Evolutionary conservation across 495 filamentous ascomycete species (phyloP).

Genomic region (Chlorociboria aeruginascens): DNA sequence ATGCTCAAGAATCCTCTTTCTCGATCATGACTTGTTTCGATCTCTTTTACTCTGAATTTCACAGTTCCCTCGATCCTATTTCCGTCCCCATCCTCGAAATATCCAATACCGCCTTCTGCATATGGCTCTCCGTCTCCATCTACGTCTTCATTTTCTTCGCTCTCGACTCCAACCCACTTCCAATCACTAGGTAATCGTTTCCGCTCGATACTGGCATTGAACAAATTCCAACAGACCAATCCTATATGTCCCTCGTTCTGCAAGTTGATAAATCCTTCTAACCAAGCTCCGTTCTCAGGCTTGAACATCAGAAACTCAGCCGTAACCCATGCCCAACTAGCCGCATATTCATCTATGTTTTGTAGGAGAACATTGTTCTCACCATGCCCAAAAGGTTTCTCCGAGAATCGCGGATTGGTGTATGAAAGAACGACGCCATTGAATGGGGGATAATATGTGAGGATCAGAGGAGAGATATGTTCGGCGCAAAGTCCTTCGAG

Average conservation of each 20-base stretch:
- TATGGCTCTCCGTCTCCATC: constrained; percentile 15
- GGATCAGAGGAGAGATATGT: constrained; percentile 63
- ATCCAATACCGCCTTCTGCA: constrained; percentile 20
- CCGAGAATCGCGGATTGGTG: constrained; percentile 39
- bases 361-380: constrained; percentile 33
- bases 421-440: constrained; percentile 62
- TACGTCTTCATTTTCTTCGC: constrained; percentile 9
- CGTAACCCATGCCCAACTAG: constrained; percentile 56
- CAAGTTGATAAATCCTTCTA: constrained; percentile 60
- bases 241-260: constrained; percentile 64
- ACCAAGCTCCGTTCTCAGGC: constrained; percentile 41
- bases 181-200: constrained; percentile 53
- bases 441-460: constrained; percentile 63
- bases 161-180: constrained; percentile 42
- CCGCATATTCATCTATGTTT: constrained; percentile 54
- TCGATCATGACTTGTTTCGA: constrained; percentile 47
- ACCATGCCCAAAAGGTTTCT: constrained; percentile 21
- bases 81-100: constrained; percentile 45
- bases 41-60: constrained; percentile 48
- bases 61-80: constrained; percentile 48
- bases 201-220: constrained; percentile 59
- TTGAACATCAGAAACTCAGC: constrained; percentile 61
- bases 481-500: constrained; percentile 56
- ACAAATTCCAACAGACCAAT: constrained; percentile 60
- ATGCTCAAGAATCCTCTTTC: constrained; percentile 54